Conservation (phyloP, 2,329 filamentous ascomycete species). For the Fusarium virguliforme region DNA sequence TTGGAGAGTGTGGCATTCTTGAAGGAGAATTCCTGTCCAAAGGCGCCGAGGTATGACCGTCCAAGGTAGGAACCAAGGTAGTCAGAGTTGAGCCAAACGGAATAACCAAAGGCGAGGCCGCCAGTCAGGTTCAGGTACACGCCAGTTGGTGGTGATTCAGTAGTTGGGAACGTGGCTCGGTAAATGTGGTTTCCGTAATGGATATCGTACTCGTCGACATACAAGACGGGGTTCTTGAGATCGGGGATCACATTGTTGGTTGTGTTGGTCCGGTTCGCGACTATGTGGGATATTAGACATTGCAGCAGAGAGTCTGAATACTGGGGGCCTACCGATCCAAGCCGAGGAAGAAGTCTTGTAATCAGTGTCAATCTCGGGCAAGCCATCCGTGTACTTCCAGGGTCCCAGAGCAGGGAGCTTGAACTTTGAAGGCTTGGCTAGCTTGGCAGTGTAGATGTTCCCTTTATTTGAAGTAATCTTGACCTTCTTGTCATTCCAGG, state of each 20-base stretch:
- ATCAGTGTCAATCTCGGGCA: slow-evolving; percentile 63
- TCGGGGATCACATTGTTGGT: slow-evolving; percentile 65
- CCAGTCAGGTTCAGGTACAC: slow-evolving; percentile 69
- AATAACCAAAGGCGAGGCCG: slow-evolving; percentile 71
- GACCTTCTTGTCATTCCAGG: slow-evolving; percentile 65
- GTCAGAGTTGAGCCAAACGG: slow-evolving; percentile 70
- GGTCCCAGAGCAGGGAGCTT: slow-evolving; percentile 59
- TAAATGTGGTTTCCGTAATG: slow-evolving; percentile 70
- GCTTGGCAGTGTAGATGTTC: slow-evolving; percentile 50
- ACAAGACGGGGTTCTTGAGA: slow-evolving; percentile 68
- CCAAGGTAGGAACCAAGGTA: slow-evolving; percentile 72
- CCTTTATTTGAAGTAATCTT: slow-evolving; percentile 50
- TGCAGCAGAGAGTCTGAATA: rapidly evolving
- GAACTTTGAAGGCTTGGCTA: slow-evolving; percentile 52
- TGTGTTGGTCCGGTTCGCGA: slow-evolving; percentile 66
- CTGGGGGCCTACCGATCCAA: slow-evolving; percentile 58
- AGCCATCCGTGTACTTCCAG: slow-evolving; percentile 65
- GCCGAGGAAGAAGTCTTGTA: slow-evolving; percentile 62
- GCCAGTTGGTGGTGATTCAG: slow-evolving; percentile 57
- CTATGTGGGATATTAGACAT: slow-evolving; percentile 18
- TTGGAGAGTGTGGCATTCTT: slow-evolving; percentile 62
- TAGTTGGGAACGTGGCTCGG: slow-evolving; percentile 65
- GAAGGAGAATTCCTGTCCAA: slow-evolving; percentile 65
- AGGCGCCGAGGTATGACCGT: slow-evolving; percentile 58
- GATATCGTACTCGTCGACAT: slow-evolving; percentile 71